Evolutionary conservation across 2,329 filamentous ascomycete species (phyloP), one percentile per base, ranked within the genome.

Genomic region (Sarocladium strictum): DNA sequence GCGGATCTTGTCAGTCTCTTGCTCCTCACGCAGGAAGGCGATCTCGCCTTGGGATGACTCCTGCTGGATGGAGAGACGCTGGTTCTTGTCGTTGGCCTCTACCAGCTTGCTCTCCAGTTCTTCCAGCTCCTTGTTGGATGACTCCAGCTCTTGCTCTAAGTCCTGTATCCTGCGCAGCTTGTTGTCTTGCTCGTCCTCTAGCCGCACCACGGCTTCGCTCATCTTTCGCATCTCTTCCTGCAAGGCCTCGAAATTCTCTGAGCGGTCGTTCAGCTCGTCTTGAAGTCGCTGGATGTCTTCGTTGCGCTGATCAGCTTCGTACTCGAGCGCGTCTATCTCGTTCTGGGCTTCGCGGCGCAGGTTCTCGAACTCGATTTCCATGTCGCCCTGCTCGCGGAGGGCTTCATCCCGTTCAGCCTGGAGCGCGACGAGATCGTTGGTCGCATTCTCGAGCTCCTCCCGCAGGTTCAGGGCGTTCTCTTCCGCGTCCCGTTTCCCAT

Each of bases 1-100:
- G 71, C 91, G 92, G 67, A 99, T 96, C 78, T 99, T 99, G 75
- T 99, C 94, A 17, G 83, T 84, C 70, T 99, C 94, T 69, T 99
- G 94, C 73, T 99, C 94, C 67, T 99, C 94, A 1, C 94, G 86
- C 52, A 99, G 71, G 78, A 99, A 99, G 1, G 89, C 86, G 70
- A 97, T 95, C 69, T 99, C 94, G 56, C 87, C 87, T 63, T 97
- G 93, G 55, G 88, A 87, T 4, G 90, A 96, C 70, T 99, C 94
- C 60, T 93, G 87, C 65, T 97, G 92, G 29, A 99, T 90, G 3
- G 88, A 86, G 2, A 97, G 78, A 53, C 92, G 84, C 63, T 96
- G 88, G 49, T 88, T 86, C 76, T 97, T 97, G 62, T 87, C 84
- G 65, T 93, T 93, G 6, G 90, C 78, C 65, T 97, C 93, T 38